Conservation (phyloP, 2,329 filamentous ascomycete genomes). For the Ramichloridium luteum region DNA sequence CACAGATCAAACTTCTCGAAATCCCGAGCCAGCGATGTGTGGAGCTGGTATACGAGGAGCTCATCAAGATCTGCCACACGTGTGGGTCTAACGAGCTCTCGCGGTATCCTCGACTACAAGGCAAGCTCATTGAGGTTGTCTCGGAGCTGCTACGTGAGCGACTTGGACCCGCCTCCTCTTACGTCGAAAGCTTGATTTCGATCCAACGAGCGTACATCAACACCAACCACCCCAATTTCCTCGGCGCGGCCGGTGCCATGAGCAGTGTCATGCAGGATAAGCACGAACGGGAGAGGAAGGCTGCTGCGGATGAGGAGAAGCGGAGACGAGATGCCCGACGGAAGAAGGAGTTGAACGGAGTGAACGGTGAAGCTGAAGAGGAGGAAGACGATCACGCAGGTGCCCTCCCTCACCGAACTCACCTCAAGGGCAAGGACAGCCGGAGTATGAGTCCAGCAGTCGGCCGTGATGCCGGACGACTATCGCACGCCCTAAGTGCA, state of each 20-base stretch:
- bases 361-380: slow-evolving; percentile 60
- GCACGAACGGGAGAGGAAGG: slow-evolving; percentile 84
- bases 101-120: slow-evolving; percentile 83
- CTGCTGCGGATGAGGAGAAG: slow-evolving; percentile 66
- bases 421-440: slow-evolving; percentile 37
- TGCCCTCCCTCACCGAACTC: slow-evolving; percentile 41
- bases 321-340: slow-evolving; percentile 74
- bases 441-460: slow-evolving; percentile 77
- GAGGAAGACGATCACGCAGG: slow-evolving; percentile 52
- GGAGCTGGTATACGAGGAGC: slow-evolving; percentile 93
- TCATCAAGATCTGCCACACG: slow-evolving; percentile 99
- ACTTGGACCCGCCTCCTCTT: slow-evolving; percentile 74
- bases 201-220: slow-evolving; percentile 99
- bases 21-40: slow-evolving; percentile 92
- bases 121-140: slow-evolving; percentile 94
- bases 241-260: slow-evolving; percentile 94
- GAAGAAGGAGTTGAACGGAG: slow-evolving; percentile 63
- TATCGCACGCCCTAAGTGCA: slow-evolving; percentile 13
- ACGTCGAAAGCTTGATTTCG: slow-evolving; percentile 92
- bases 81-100: slow-evolving; percentile 91
- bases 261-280: slow-evolving; percentile 89
- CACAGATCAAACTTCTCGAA: slow-evolving; percentile 94
- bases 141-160: slow-evolving; percentile 89
- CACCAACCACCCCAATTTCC: slow-evolving; percentile 97
- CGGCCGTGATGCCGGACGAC: slow-evolving; percentile 35